Evolutionary conservation across 1,284 basidiomycete genomes (phyloP).

Genomic region (Trametes hirsuta): DNA sequence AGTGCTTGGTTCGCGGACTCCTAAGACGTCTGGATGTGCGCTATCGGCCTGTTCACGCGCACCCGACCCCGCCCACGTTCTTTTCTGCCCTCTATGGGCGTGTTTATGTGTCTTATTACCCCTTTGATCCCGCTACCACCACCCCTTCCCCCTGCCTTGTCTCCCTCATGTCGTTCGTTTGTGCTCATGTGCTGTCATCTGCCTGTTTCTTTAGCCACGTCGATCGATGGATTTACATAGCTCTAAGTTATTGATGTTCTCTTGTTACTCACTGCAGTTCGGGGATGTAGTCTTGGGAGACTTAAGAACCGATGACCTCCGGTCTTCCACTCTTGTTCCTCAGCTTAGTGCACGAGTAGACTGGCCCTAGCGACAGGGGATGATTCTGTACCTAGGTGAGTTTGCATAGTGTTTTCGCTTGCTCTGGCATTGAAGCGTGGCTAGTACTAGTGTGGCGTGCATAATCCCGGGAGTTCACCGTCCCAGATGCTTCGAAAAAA

Average conservation of each 20-base stretch:
- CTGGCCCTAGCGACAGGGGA: too few species aligned
- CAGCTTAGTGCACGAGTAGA: too few species aligned
- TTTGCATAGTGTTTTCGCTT: too few species aligned
- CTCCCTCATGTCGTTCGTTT: background rate
- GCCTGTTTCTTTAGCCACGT: slow-evolving; percentile 16
- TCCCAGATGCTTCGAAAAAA: too few species aligned
- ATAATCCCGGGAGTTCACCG: too few species aligned
- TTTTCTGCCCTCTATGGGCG: too few species aligned
- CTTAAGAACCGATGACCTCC: too few species aligned
- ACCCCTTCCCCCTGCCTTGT: background rate
- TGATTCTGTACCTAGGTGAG: too few species aligned
- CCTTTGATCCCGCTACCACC: background rate
- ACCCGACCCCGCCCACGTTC: background rate
- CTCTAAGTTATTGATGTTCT: slow-evolving; percentile 21
- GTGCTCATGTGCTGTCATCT: slow-evolving; percentile 15
- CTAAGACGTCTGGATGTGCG: background rate
- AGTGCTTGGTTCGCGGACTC: slow-evolving; percentile 1
- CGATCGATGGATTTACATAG: slow-evolving; percentile 21
- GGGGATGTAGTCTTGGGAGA: too few species aligned
- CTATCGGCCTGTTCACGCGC: background rate
- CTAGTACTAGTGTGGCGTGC: too few species aligned
- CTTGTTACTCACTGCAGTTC: background rate
- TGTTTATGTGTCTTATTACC: background rate
- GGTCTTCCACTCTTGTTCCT: too few species aligned
- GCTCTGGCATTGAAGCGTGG: too few species aligned